Conservation (phyloP, 1,284 basidiomycete species). For the Stereum hirsutum region DNA sequence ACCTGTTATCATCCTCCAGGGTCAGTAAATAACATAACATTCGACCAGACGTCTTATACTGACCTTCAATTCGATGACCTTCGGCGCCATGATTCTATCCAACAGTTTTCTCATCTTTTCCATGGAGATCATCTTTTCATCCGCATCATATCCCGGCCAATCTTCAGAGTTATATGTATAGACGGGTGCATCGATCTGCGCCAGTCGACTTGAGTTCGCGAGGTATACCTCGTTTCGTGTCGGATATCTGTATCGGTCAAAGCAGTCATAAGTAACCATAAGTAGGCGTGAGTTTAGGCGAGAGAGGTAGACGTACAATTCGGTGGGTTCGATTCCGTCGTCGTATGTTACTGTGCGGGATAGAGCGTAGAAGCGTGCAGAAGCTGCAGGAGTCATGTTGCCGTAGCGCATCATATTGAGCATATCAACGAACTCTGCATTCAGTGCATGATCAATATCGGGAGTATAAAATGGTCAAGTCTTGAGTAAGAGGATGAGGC, state of each 20-base stretch:
- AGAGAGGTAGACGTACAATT: slow-evolving; percentile 41
- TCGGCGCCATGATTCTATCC: too few species aligned
- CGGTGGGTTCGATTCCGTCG: slow-evolving; percentile 77
- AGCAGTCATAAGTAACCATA: too few species aligned
- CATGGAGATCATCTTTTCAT: too few species aligned
- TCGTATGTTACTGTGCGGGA: slow-evolving; percentile 52
- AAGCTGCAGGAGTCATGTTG: slow-evolving; percentile 31
- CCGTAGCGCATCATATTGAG: slow-evolving; percentile 68
- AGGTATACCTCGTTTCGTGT: slow-evolving; percentile 50
- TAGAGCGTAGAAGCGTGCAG: slow-evolving; percentile 48
- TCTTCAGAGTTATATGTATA: slow-evolving; percentile 30
- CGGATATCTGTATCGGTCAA: slow-evolving; percentile 40
- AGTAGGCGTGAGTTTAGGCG: slow-evolving; percentile 8
- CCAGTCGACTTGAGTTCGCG: slow-evolving; percentile 43
- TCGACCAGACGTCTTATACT: too few species aligned
- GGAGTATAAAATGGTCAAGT: neutral
- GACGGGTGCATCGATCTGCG: slow-evolving; percentile 17
- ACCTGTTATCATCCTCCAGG: too few species aligned
- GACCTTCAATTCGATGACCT: too few species aligned
- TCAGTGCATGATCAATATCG: neutral
- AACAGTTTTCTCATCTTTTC: too few species aligned
- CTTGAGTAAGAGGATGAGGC: neutral
- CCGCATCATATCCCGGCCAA: slow-evolving; percentile 18
- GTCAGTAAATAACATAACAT: too few species aligned
- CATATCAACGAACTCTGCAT: slow-evolving; percentile 56